Percentiles rank a stretch among this genome's conserved stretches.
Conservation (phyloP, 176 grass and related monocot species). For the Echinochloa phyllopogon region DNA sequence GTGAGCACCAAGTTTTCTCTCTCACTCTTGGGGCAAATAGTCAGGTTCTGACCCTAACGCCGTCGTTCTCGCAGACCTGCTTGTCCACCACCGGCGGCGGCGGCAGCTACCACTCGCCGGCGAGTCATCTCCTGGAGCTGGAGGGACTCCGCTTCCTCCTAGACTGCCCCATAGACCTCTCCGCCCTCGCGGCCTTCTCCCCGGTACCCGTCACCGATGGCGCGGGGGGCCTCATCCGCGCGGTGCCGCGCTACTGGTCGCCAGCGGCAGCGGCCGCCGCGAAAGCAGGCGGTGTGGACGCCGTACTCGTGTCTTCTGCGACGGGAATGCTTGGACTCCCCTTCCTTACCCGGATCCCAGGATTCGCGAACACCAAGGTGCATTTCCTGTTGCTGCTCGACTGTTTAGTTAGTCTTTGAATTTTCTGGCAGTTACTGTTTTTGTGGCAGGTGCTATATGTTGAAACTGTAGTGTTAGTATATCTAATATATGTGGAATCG, state of each 20-base stretch:
- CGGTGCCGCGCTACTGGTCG: constrained; percentile 74
- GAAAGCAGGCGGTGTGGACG: constrained; percentile 56
- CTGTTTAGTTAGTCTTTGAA: background rate
- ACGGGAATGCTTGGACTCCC: constrained; percentile 78
- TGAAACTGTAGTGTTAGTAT: background rate
- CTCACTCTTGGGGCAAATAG: background rate
- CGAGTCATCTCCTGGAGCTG: constrained; percentile 67
- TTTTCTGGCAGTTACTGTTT: background rate
- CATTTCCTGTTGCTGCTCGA: background rate
- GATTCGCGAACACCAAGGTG: constrained; percentile 63
- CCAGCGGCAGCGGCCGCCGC: constrained; percentile 48
- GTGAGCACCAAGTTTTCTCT: constrained; percentile 35
- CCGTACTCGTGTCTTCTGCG: constrained; percentile 77
- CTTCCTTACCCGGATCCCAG: constrained; percentile 72
- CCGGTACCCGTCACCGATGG: constrained; percentile 34
- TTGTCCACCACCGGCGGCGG: constrained; percentile 34
- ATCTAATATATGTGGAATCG: background rate
- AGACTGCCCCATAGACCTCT: constrained; percentile 88
- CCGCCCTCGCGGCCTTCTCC: constrained; percentile 62
- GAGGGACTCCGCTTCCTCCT: constrained; percentile 74
- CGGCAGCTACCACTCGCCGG: constrained; percentile 54
- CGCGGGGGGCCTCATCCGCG: constrained; percentile 48
- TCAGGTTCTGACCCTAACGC: background rate
- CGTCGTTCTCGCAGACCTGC: constrained; percentile 31
- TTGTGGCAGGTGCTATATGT: background rate